These are phyloP conservation scores for Phytophthora ramorum DNA, from an alignment of 352 stramenopile species.

Conservation along the genomic window DNA sequence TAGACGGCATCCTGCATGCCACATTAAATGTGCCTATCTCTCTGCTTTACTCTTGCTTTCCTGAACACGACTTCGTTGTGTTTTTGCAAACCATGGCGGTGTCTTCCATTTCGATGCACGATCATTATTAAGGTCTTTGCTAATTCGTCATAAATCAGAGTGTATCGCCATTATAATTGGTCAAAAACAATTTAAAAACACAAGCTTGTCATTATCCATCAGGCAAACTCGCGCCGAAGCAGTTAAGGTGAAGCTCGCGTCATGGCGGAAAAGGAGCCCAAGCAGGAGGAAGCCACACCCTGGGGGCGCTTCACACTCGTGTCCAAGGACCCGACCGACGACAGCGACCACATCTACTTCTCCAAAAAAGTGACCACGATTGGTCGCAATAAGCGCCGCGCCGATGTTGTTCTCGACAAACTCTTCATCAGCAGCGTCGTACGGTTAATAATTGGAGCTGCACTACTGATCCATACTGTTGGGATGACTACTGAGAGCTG, in stretches of 20 bases:
- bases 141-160: constrained; percentile 18
- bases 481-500: background rate
- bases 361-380: constrained; percentile 48
- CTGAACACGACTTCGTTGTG: constrained; percentile 26
- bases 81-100: background rate
- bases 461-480: background rate
- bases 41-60: constrained; percentile 5
- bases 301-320: constrained; percentile 75
- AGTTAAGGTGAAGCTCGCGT: background rate
- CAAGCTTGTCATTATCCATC: constrained; percentile 35
- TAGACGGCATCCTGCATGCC: constrained; percentile 43
- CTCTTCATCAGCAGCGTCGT: constrained; percentile 77
- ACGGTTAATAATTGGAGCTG: constrained; percentile 20
- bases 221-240: constrained; percentile 7
- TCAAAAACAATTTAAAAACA: constrained; percentile 10
- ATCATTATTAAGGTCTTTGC: background rate
- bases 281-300: constrained; percentile 17
- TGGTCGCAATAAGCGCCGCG: constrained; percentile 53
- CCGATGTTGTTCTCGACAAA: constrained; percentile 61
- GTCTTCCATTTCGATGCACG: background rate
- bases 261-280: constrained; percentile 18
- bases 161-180: constrained; percentile 18
- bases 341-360: constrained; percentile 78
- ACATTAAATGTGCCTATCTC: constrained; percentile 31
- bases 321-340: constrained; percentile 54